Conservation (phyloP, 2,329 filamentous ascomycete genomes). For the Dryadomyces quercus-mongolicae region DNA sequence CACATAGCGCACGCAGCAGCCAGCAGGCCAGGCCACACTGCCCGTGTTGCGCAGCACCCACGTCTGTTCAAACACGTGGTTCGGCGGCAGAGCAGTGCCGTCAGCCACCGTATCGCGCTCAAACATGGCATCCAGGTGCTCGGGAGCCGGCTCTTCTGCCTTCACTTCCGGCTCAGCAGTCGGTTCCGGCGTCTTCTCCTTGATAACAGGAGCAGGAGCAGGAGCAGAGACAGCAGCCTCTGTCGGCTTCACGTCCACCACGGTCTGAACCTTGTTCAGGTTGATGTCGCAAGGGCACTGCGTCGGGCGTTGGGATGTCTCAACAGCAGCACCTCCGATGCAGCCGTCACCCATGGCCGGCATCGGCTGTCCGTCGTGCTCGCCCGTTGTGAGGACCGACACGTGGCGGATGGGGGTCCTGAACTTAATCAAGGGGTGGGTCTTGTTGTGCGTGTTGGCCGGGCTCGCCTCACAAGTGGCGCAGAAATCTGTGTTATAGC, state of each 20-base stretch:
- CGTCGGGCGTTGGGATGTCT: not conserved
- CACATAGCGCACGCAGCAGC: conserved; percentile 81
- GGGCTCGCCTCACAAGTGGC: conserved; percentile 86
- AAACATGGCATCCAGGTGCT: conserved; percentile 46
- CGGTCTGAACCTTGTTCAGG: conserved; percentile 39
- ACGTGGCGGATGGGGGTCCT: conserved; percentile 85
- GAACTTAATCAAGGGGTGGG: conserved; percentile 96
- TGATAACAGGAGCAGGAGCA: conserved; percentile 12
- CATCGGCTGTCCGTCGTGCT: conserved; percentile 56
- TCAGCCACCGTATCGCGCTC: conserved; percentile 69
- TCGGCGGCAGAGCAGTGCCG: conserved; percentile 58
- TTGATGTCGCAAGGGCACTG: not conserved
- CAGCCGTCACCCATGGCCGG: conserved; percentile 60
- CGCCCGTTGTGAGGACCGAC: conserved; percentile 72
- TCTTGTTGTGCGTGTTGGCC: conserved; percentile 75
- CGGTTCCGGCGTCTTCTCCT: conserved; percentile 38
- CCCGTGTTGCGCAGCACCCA: conserved; percentile 89
- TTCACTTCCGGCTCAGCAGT: not conserved
- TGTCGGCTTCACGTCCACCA: conserved; percentile 57
- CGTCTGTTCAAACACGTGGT: conserved; percentile 71
- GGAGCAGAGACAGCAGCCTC: not conserved
- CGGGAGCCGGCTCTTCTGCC: conserved; percentile 9
- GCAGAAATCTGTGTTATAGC: conserved; percentile 91
- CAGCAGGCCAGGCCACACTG: conserved; percentile 67
- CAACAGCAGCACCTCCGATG: conserved; percentile 5